Conservation (phyloP, 2,329 filamentous ascomycete species). For the Monosporascus ibericus region DNA sequence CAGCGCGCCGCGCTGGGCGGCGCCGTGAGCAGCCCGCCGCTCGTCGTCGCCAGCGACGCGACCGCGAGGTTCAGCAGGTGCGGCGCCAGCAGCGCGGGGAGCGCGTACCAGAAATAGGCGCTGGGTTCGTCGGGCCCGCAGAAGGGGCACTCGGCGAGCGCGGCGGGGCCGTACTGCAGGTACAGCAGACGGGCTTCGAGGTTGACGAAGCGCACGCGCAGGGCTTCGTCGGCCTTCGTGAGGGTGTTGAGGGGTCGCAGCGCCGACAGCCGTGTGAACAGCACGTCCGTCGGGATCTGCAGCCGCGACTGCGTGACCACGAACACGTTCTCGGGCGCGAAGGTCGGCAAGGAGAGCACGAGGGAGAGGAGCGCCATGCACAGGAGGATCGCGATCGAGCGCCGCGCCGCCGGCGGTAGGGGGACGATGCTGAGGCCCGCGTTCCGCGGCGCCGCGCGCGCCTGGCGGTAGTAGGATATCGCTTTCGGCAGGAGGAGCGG, state of each 20-base stretch:
- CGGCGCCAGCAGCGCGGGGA: constrained; percentile 67
- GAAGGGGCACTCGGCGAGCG: constrained; percentile 72
- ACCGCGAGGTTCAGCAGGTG: constrained; percentile 73
- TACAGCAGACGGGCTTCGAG: constrained; percentile 73
- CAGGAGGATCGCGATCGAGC: constrained; percentile 56
- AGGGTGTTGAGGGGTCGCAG: constrained; percentile 44
- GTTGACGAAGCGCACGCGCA: constrained; percentile 64
- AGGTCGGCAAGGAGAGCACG: constrained; percentile 56
- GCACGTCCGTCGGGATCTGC: constrained; percentile 75
- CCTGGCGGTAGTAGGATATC: constrained; percentile 57
- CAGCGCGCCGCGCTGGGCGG: constrained; percentile 61
- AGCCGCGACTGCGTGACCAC: constrained; percentile 69
- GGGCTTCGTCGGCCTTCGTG: constrained; percentile 53
- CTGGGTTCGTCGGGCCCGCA: constrained; percentile 65
- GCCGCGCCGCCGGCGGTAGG: constrained; percentile 44
- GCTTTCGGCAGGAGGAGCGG: constrained; percentile 65
- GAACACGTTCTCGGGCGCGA: constrained; percentile 80
- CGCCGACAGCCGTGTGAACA: constrained; percentile 68
- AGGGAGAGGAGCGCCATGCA: constrained; percentile 43
- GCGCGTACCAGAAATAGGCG: constrained; percentile 73
- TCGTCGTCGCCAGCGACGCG: constrained; percentile 67
- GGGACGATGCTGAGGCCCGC: constrained; percentile 47
- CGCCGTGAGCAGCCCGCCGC: constrained; percentile 18
- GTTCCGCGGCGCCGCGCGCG: constrained; percentile 36
- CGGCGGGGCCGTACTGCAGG: constrained; percentile 71